These are phyloP conservation scores for Beauveria australis DNA, from an alignment of 2,329 filamentous ascomycete species.

Conservation along the genomic window DNA sequence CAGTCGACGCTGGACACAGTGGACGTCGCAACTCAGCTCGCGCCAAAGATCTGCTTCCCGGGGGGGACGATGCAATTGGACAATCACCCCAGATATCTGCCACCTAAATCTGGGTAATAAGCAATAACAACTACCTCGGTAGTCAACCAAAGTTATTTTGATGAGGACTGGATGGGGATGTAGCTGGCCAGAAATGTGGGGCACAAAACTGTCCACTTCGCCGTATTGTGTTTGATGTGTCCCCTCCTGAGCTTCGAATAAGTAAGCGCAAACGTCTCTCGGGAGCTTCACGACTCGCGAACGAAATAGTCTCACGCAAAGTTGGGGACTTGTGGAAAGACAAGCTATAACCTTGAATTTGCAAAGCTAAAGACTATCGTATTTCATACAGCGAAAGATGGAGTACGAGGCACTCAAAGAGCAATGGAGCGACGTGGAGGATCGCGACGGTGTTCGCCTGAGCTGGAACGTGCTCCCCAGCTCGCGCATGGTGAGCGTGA, in stretches of 20 bases:
- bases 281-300: background rate
- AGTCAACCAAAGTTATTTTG: too few relatives aligned
- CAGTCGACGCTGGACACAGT: background rate
- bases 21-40: background rate
- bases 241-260: background rate
- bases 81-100: too few relatives aligned
- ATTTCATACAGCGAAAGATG: slow-evolving; percentile 42
- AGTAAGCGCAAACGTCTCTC: background rate
- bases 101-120: too few relatives aligned
- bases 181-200: slow-evolving; percentile 5
- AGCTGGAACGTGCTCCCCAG: slow-evolving; percentile 99
- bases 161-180: background rate
- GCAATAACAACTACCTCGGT: too few relatives aligned
- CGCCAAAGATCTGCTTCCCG: background rate
- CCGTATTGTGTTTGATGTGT: background rate
- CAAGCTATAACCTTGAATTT: background rate
- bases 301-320: background rate
- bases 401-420: slow-evolving; percentile 92
- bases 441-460: slow-evolving; percentile 87
- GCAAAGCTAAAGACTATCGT: background rate
- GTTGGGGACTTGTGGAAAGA: background rate
- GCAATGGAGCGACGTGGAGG: slow-evolving; percentile 93
- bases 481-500: slow-evolving; percentile 74
- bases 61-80: background rate
- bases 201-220: slow-evolving; percentile 4